Conservation (phyloP, 2,329 filamentous ascomycete genomes). For the Zasmidium angulare region DNA sequence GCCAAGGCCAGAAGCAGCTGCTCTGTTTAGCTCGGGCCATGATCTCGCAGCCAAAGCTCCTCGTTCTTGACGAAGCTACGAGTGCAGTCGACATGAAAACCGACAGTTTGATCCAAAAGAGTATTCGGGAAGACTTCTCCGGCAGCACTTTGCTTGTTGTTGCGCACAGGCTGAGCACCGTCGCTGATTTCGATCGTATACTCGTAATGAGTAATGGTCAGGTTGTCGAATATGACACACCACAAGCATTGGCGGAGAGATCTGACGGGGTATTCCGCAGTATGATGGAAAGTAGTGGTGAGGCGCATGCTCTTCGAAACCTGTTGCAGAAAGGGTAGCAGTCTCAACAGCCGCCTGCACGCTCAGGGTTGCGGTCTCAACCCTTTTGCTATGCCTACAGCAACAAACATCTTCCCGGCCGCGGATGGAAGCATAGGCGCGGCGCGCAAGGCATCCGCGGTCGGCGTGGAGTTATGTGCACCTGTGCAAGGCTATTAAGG, state of each 20-base stretch:
- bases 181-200: slow-evolving; percentile 89
- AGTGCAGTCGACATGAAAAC: slow-evolving; percentile 93
- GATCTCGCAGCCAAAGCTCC: slow-evolving; percentile 83
- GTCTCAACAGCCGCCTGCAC: no score
- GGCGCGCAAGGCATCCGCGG: no score
- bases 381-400: no score
- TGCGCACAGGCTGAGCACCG: slow-evolving; percentile 86
- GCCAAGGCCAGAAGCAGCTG: slow-evolving; percentile 87
- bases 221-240: slow-evolving; percentile 83
- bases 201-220: slow-evolving; percentile 90
- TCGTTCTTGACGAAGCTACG: slow-evolving; percentile 95
- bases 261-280: slow-evolving; percentile 70
- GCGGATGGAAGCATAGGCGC: no score
- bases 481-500: no score
- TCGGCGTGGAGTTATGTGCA: no score
- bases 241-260: slow-evolving; percentile 60
- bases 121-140: slow-evolving; percentile 79
- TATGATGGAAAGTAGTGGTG: slow-evolving; percentile 84
- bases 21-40: slow-evolving; percentile 92
- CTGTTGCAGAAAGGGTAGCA: no score
- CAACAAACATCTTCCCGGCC: no score
- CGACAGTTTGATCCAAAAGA: slow-evolving; percentile 89
- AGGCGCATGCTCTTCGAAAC: no score
- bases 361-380: no score
- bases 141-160: slow-evolving; percentile 90